Evolutionary conservation across 176 grass and related monocot species (phyloP).

Genomic region (Aegilops speltoides): DNA sequence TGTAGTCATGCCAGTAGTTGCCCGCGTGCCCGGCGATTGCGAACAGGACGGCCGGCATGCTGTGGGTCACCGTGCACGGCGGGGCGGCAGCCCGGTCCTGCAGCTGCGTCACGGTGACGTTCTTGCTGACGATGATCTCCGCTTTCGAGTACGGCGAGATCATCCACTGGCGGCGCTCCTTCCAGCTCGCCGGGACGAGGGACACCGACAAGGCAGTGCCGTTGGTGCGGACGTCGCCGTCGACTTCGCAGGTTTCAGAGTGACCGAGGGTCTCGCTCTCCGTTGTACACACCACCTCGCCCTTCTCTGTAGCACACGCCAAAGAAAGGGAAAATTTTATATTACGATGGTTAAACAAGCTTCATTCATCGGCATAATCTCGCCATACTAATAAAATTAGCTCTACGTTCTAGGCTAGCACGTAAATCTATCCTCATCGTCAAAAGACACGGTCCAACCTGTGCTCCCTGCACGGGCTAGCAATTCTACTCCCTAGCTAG

Average conservation of each 20-base stretch:
- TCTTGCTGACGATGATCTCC: slow-evolving; percentile 1
- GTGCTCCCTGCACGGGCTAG: no score
- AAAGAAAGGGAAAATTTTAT: neutral
- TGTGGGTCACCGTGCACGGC: slow-evolving; percentile 43
- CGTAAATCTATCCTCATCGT: no score
- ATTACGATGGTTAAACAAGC: neutral
- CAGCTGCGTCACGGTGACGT: slow-evolving; percentile 31
- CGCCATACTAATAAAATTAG: neutral
- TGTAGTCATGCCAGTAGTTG: slow-evolving; percentile 59
- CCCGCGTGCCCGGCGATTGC: slow-evolving; percentile 48
- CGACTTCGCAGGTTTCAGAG: neutral
- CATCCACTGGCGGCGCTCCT: slow-evolving; percentile 18
- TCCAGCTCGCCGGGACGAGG: slow-evolving; percentile 8
- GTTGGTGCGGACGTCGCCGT: slow-evolving; percentile 1
- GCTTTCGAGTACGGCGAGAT: slow-evolving; percentile 51
- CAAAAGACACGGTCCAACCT: no score
- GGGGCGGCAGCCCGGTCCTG: neutral
- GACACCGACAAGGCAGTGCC: neutral
- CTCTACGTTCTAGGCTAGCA: no score
- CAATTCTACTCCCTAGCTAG: no score
- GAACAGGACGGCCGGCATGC: slow-evolving; percentile 50
- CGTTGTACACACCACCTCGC: neutral
- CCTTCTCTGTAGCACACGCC: neutral
- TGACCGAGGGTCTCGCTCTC: neutral
- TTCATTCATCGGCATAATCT: neutral